Base-by-base conservation (phyloP, 768 basidiomycete genomes). In the Serendipita sp. region DNA sequence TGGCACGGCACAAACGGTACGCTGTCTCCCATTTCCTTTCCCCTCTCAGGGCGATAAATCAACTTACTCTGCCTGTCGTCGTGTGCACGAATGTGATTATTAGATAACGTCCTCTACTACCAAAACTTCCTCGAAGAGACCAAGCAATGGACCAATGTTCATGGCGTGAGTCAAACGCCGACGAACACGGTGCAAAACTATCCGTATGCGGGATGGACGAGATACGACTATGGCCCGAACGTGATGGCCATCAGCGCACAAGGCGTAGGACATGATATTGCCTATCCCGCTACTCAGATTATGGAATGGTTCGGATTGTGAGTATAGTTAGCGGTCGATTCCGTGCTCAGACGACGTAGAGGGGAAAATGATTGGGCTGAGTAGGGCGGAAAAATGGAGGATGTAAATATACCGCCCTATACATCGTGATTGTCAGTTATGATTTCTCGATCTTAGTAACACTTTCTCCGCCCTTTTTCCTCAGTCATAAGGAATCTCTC, bases 71-170 rank as follows among this genome's bases (percentile, higher is more conserved):
- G 5, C n/a, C 1, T n/a, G n/a, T n/a, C n/a, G n/a, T n/a, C n/a
- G n/a, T n/a, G n/a, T n/a, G n/a, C n/a, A n/a, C 26, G n/a, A 20
- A 1, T 48, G n/a, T n/a, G n/a, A n/a, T 38, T 5, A 38, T 38
- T 50, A 50, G 81, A 82, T 66, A 76, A 75, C 14, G 79, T 78
- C 2, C 74, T 82, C 60, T 76, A 75, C 70, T 75, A 75, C 45
- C 70, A 74, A 61, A 81, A 81, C 73, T 80, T 77, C 68, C 70
- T 66, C 31, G 77, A 82, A 69, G 78, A 75, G 60, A 72, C 81
- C 67, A 79, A 79, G 68, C 74, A 82, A 67, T 82, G 81, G 81
- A 79, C 79, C 34, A 79, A 78, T 64, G 74, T 82, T 43, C 79
- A 80, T 65, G 76, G 77, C 5, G 74, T 75, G 67, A 72, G 72